phyloP scores from a whole-genome alignment of 164 flowering plant genomes.

The Houttuynia cordata region DNA sequence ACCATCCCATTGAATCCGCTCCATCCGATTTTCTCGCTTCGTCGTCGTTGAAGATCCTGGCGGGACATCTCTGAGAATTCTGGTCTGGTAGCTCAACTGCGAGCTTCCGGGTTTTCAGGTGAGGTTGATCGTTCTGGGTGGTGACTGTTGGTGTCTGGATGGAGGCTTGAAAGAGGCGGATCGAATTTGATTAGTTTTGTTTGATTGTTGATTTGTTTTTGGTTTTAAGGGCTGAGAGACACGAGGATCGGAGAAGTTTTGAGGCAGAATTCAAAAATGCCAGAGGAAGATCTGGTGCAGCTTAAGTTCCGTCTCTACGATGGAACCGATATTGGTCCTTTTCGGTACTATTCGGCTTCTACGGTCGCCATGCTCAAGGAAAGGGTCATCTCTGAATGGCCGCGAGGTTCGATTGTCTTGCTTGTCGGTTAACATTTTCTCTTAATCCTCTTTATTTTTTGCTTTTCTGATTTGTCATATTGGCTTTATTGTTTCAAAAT shows the following conservation, averaged over 20 bases:
- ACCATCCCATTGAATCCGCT: too few species aligned
- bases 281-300: conserved; percentile 14
- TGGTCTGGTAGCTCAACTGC: not conserved
- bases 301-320: conserved; percentile 47
- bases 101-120: not conserved
- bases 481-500: not conserved
- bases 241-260: not conserved
- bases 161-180: too few species aligned
- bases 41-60: not conserved
- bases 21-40: not conserved
- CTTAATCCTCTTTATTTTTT: not conserved
- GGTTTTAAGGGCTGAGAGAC: not conserved
- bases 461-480: not conserved
- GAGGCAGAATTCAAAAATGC: not conserved
- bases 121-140: too few species aligned
- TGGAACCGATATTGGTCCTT: conserved; percentile 61
- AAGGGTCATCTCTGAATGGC: conserved; percentile 48
- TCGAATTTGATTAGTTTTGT: too few species aligned
- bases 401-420: conserved; percentile 27
- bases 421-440: not conserved
- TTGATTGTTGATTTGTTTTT: not conserved
- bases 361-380: conserved; percentile 50
- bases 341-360: conserved; percentile 33
- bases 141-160: too few species aligned
- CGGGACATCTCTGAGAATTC: not conserved